phyloP scores from a whole-genome alignment of 2,329 filamentous ascomycete genomes.

The Alternaria sp. region DNA sequence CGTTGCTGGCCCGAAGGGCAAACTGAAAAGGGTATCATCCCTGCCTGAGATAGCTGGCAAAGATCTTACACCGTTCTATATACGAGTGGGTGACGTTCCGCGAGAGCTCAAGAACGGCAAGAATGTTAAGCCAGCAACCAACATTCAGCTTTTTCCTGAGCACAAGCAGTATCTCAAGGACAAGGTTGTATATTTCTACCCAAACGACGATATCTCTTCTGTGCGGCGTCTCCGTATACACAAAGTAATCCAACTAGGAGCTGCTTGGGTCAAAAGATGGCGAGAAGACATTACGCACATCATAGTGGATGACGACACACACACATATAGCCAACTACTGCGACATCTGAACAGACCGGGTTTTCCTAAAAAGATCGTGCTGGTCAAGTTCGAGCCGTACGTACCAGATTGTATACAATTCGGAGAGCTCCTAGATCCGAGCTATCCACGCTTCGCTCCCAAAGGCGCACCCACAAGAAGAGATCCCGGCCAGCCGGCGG shows the following conservation, averaged over 20 bases:
- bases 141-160: conserved; percentile 47
- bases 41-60: conserved; percentile 28
- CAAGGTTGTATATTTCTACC: conserved; percentile 70
- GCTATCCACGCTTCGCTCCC: conserved; percentile 67
- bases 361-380: conserved; percentile 47
- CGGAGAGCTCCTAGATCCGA: conserved; percentile 58
- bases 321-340: conserved; percentile 71
- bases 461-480: conserved; percentile 56
- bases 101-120: conserved; percentile 43
- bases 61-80: conserved; percentile 39
- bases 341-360: conserved; percentile 59
- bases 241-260: conserved; percentile 72
- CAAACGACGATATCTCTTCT: conserved; percentile 76
- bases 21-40: conserved; percentile 36
- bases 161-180: conserved; percentile 45
- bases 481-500: conserved; percentile 5
- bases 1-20: conserved; percentile 12
- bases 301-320: conserved; percentile 72
- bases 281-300: conserved; percentile 73
- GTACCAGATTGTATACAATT: conserved; percentile 56
- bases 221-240: conserved; percentile 74
- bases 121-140: conserved; percentile 39
- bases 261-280: conserved; percentile 70
- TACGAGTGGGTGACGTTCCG: conserved; percentile 39
- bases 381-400: conserved; percentile 60